Evolutionary conservation across 2,329 filamentous ascomycete species (phyloP), one percentile per base, ranked within the genome.

Genomic region (Arthrobotrys entomopaga): DNA sequence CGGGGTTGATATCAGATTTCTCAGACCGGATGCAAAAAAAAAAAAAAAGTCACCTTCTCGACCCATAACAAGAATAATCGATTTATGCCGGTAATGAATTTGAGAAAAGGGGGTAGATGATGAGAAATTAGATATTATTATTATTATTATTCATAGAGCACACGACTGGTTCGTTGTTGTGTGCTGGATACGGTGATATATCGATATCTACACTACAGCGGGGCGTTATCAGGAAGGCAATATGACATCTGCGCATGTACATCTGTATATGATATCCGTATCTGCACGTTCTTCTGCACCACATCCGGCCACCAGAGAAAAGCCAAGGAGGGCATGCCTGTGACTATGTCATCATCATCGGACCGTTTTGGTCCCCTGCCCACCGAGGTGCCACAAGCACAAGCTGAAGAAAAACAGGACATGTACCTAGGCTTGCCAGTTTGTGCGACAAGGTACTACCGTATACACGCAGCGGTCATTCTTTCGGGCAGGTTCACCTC

Each of bases 311-410:
- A 22, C 6, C 48, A 50, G 8, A 40, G 15, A 6, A 4, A 6
- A 16, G 56, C 38, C 40, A 59, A 59, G 42, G 8, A n/a, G n/a
- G 56, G 48, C 26, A 26, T 42, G 65, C 65, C 65, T 61, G 65
- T 69, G 65, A 69, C 65, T 60, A 69, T 69, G 65, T 69, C 65
- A 69, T 69, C 65, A 69, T 69, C 65, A 61, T 61, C 20, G 48
- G 29, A 34, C 29, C 29, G 29, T 34, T 34, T 34, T 34, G 5
- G 7, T 16, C 20, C 2, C 19, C 54, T 22, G 34, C 29, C 19
- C 26, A n/a, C 34, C 29, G 29, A 34, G 29, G 29, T n/a, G 29
- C 29, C 29, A 20, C 38, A 19, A 58, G 54, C 54, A 54, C 53
- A 54, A 57, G 54, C 63, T 48, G 48, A 34, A 26, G 46, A 59